These are phyloP conservation scores for Cladophialophora bantiana DNA, from an alignment of 2,329 filamentous ascomycete species.

Conservation along the genomic window DNA sequence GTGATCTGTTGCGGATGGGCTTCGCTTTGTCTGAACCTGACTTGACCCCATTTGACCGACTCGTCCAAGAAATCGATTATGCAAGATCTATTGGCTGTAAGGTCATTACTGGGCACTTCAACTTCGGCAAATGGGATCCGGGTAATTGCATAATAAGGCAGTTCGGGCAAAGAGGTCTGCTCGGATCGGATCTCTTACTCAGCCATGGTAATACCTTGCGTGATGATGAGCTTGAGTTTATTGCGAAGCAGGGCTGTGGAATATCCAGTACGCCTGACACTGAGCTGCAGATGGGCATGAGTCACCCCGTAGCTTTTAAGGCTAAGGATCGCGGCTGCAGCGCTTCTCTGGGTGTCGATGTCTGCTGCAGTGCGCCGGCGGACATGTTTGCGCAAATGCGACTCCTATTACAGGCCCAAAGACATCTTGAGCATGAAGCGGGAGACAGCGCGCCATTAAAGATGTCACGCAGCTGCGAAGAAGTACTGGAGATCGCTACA, in stretches of 20 bases:
- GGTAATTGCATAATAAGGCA: conserved; percentile 20
- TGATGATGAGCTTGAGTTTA: conserved; percentile 34
- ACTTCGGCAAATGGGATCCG: conserved; percentile 18
- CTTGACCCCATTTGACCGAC: conserved; percentile 9
- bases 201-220: conserved; percentile 20
- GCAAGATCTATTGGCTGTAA: conserved; percentile 18
- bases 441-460: conserved; percentile 25
- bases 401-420: conserved; percentile 41
- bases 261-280: conserved; percentile 44
- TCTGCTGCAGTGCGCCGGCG: conserved; percentile 42
- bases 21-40: conserved; percentile 19
- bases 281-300: conserved; percentile 46
- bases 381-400: conserved; percentile 44
- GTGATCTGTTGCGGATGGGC: conserved; percentile 26
- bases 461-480: conserved; percentile 35
- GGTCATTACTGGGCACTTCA: conserved; percentile 22
- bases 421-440: conserved; percentile 35
- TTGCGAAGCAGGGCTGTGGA: conserved; percentile 30
- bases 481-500: conserved; percentile 43
- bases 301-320: conserved; percentile 41
- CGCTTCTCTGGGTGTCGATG: conserved; percentile 43
- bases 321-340: conserved; percentile 32
- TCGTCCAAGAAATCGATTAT: conserved; percentile 20
- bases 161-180: conserved; percentile 20
- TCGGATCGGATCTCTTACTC: conserved; percentile 28